Base-by-base conservation (phyloP, 306 rosid species). In the Calophaca sinica region DNA sequence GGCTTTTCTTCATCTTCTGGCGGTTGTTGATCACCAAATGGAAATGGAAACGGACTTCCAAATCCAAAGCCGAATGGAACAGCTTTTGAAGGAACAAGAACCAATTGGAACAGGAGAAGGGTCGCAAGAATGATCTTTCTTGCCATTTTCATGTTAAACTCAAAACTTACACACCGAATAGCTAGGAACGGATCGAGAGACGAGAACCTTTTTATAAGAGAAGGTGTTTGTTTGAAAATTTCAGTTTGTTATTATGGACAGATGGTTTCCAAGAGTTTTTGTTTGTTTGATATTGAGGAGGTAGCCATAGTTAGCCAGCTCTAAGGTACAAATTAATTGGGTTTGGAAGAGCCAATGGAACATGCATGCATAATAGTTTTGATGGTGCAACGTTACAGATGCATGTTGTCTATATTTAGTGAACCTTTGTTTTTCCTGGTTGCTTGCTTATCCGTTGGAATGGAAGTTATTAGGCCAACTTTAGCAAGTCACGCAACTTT, bases 1-100 rank as follows among this genome's bases (percentile, higher is more conserved):
- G 26, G 32, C 9, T 51, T 20, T 2, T 42, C 9, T 3, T 35
- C 28, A 11, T 1, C 29, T 2, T 6, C 0, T 13, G 10, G 3
- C 7, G 12, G 13, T 31, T 2, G 8, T 54, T 14, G 15, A 9
- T 8, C 1, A 31, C 3, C 33, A 9, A 20, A 20, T 1, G 0
- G 26, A 9, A 20, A 20, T 1, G 0, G 26, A 20, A 20, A 20
- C 26, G 26, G 26, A 20, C 26, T 1, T 0, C 3, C 12, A 8
- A 9, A 2, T 63, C 52, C 4, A 20, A 0, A 15, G 6, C 29
- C 46, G 10, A 20, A 1, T 13, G 35, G 48, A 13, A 33, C 3
- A 50, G 69, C 80, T 28, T 11, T 36, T 55, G 69, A 75, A 63
- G 74, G 70, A 63, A 50, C 14, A 3, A 81, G 12, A 11, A 81